Percentiles rank a stretch among this genome's conserved stretches.
Conservation (phyloP, 768 basidiomycete species). For the Mycena rosella region DNA sequence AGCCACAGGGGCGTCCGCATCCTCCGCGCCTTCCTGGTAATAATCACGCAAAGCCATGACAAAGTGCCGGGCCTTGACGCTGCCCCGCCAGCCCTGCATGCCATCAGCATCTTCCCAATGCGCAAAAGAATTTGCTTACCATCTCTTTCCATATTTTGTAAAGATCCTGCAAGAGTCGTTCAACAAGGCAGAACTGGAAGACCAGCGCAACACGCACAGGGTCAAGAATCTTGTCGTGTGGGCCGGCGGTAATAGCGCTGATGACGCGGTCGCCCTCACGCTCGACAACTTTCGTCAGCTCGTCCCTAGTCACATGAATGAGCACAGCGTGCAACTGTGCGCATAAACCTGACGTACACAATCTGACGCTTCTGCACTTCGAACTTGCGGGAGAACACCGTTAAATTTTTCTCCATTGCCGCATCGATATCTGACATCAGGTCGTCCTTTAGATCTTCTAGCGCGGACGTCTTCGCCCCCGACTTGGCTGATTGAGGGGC, state of each 20-base stretch:
- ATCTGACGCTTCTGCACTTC: constrained; percentile 48
- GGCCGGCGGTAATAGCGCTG: constrained; percentile 2
- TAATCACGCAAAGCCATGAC: constrained; percentile 52
- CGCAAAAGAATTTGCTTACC: constrained; percentile 39
- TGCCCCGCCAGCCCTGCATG: constrained; percentile 50
- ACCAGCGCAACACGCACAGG: constrained; percentile 23
- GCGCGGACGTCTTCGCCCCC: constrained; percentile 4
- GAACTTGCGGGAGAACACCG: constrained; percentile 50
- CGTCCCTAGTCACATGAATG: constrained; percentile 36
- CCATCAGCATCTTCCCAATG: neutral
- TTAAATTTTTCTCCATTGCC: constrained; percentile 45
- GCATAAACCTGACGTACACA: constrained; percentile 15
- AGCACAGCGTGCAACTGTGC: too few species aligned
- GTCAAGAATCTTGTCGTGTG: constrained; percentile 36
- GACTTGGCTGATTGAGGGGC: neutral
- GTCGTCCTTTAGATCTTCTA: constrained; percentile 41
- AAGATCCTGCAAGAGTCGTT: constrained; percentile 43
- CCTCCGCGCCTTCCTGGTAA: constrained; percentile 38
- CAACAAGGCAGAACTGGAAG: neutral
- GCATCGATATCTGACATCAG: constrained; percentile 42
- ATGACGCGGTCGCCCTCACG: constrained; percentile 50
- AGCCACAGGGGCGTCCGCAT: constrained; percentile 14
- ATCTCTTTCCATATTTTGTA: constrained; percentile 55
- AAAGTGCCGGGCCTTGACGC: constrained; percentile 51
- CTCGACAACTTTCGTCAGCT: constrained; percentile 43